Conservation (phyloP, 805 yeast species). For the Nakazawaea populi region DNA sequence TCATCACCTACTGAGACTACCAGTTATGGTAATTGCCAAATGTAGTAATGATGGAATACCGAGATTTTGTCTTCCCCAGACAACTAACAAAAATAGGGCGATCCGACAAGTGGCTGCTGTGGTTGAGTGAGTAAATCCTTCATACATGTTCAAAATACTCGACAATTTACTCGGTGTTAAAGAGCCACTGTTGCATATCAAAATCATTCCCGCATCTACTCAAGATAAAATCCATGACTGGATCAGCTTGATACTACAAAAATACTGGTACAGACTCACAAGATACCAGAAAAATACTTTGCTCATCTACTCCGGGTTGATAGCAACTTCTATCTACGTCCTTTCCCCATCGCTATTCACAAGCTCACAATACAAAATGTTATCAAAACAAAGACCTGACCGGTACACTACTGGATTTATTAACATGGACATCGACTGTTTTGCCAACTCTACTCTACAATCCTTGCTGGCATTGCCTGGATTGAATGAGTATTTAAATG, state of each 20-base stretch:
- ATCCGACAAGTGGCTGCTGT: no score
- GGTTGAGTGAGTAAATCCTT: no score
- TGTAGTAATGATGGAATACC: not conserved
- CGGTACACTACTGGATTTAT: constrained; percentile 76
- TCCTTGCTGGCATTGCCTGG: constrained; percentile 62
- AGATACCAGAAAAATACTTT: constrained; percentile 2
- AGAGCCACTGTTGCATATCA: not conserved
- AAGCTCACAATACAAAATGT: constrained; percentile 18
- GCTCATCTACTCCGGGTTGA: not conserved
- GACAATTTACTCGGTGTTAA: no score
- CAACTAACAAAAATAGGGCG: not conserved
- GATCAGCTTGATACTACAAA: not conserved
- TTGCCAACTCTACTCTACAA: constrained; percentile 85
- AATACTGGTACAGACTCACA: constrained; percentile 6
- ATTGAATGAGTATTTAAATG: constrained; percentile 45
- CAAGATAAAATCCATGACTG: not conserved
- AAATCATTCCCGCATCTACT: not conserved
- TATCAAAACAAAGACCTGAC: constrained; percentile 52
- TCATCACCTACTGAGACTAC: not conserved
- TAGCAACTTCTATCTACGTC: constrained; percentile 22
- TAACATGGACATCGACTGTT: constrained; percentile 84
- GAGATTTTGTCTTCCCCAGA: constrained; percentile 1
- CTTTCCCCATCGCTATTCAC: constrained; percentile 22
- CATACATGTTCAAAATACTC: no score
- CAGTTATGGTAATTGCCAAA: not conserved